A percentile compares a stretch with the other conserved stretches of the same genome.
phyloP scores from a whole-genome alignment of 73 alveolate genomes.

The Tetrahymena elliotti region DNA sequence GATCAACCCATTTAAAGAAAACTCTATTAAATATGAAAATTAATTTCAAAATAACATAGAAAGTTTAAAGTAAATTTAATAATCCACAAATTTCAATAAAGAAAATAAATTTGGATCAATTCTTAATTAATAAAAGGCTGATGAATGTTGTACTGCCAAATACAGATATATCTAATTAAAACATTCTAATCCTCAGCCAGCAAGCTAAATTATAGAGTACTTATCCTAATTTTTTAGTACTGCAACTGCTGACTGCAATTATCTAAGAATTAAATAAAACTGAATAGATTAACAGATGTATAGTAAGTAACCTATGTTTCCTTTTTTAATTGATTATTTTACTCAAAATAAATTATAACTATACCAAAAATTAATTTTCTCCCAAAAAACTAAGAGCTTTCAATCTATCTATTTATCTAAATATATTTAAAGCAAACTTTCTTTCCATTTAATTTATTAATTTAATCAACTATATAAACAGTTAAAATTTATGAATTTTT shows the following conservation, averaged over 20 bases:
- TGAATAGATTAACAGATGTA: not conserved
- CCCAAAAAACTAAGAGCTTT: too few species aligned
- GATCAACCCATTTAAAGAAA: not conserved
- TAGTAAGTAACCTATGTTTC: not conserved
- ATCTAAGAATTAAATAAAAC: not conserved
- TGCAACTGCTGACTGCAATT: not conserved
- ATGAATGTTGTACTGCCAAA: not conserved
- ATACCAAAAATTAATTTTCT: not conserved
- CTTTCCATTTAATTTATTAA: not conserved
- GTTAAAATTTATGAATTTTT: not conserved
- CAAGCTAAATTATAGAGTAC: not conserved
- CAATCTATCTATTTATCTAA: too few species aligned
- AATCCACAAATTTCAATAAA: not conserved
- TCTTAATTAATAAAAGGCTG: not conserved
- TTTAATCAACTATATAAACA: not conserved
- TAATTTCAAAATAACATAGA: too few species aligned
- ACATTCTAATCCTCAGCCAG: not conserved
- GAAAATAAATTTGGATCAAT: not conserved
- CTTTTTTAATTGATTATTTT: too few species aligned
- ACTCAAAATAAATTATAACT: not conserved
- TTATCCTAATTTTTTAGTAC: not conserved
- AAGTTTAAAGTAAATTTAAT: too few species aligned
- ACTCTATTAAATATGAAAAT: not conserved
- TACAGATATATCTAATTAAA: not conserved
- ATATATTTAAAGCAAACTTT: not conserved